These are phyloP conservation scores for Pythium volutum DNA, from an alignment of 352 stramenopile genomes.

Conservation along the genomic window DNA sequence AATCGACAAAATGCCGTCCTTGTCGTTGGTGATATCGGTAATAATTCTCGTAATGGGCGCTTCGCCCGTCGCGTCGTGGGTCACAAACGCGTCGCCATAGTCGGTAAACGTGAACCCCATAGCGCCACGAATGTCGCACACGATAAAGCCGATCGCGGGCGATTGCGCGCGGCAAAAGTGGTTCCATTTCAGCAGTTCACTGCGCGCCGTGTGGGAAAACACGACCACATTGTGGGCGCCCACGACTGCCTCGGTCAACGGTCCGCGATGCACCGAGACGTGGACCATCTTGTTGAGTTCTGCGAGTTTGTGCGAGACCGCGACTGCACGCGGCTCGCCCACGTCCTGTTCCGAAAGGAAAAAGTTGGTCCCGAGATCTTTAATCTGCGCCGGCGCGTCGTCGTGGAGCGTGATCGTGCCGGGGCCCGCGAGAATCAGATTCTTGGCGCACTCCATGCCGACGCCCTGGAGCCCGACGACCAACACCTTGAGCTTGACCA, in stretches of 20 bases:
- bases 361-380: conserved; percentile 93
- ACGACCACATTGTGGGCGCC: conserved; percentile 85
- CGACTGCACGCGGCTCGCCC: conserved; percentile 53
- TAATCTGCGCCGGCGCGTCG: conserved; percentile 64
- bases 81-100: conserved; percentile 72
- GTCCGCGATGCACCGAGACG: conserved; percentile 68
- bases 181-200: conserved; percentile 88
- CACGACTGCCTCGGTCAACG: conserved; percentile 61
- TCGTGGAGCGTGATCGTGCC: conserved; percentile 86
- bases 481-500: conserved; percentile 82
- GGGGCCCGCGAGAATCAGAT: conserved; percentile 90
- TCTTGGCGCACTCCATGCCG: conserved; percentile 92
- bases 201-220: conserved; percentile 71
- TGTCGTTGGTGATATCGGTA: conserved; percentile 83
- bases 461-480: conserved; percentile 85
- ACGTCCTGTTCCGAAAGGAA: conserved; percentile 87
- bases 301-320: conserved; percentile 76
- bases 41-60: conserved; percentile 85
- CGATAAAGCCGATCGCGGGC: conserved; percentile 78
- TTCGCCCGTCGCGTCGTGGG: conserved; percentile 78
- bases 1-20: conserved; percentile 69
- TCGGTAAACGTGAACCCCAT: conserved; percentile 84
- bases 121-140: conserved; percentile 71
- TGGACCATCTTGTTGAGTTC: conserved; percentile 92
- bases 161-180: conserved; percentile 80